Percentiles rank a stretch among this genome's conserved stretches.
phyloP scores from a whole-genome alignment of 2,329 filamentous ascomycete genomes.

The Colletotrichum truncatum region DNA sequence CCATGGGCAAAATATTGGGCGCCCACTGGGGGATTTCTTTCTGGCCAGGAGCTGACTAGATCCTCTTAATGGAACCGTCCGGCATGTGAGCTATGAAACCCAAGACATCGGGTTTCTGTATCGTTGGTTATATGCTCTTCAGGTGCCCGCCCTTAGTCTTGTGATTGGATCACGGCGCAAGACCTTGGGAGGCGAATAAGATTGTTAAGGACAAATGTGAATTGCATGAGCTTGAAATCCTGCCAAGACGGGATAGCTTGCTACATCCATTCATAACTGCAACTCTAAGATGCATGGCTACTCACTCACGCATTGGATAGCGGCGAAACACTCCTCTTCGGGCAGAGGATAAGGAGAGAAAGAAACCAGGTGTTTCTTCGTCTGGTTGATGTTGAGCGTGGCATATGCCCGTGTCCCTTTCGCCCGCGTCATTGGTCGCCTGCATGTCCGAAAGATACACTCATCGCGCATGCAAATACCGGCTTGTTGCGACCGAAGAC shows the following conservation, averaged over 20 bases:
- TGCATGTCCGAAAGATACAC: no score
- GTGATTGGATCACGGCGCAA: conserved; percentile 6
- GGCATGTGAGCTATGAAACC: conserved; percentile 23
- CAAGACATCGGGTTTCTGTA: conserved; percentile 2
- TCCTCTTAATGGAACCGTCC: conserved; percentile 5
- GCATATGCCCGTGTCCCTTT: not conserved
- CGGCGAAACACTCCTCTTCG: not conserved
- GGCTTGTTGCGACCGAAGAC: not conserved
- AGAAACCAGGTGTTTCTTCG: not conserved
- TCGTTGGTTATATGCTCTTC: not conserved
- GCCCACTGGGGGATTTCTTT: not conserved
- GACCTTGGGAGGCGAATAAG: not conserved
- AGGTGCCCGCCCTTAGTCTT: not conserved
- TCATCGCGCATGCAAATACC: not conserved
- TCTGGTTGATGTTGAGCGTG: not conserved
- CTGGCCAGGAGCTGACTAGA: not conserved
- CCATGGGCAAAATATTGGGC: not conserved
- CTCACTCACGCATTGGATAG: not conserved
- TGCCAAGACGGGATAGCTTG: conserved; percentile 6
- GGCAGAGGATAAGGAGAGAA: not conserved
- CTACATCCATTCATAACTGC: not conserved
- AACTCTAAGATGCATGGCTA: not conserved
- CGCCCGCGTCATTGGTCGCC: not conserved
- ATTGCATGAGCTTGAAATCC: not conserved
- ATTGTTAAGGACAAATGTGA: not conserved